phyloP scores from a whole-genome alignment of 805 yeast genomes.

The Zygotorulaspora danielsina region DNA sequence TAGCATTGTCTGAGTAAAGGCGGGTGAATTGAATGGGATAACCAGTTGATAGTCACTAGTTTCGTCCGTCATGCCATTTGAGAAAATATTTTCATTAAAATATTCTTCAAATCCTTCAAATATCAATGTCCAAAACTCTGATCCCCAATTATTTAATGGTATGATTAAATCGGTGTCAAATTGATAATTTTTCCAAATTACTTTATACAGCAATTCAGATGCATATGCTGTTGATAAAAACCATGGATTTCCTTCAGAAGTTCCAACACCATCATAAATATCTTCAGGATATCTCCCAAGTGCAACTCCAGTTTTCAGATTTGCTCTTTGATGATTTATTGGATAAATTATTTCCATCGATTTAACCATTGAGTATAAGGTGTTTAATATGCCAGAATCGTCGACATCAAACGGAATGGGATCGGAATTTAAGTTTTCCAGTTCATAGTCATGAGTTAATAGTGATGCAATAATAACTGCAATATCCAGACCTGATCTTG shows the following conservation, averaged over 20 bases:
- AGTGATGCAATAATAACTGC: conserved; percentile 53
- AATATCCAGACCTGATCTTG: conserved; percentile 71
- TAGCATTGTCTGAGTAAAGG: conserved; percentile 44
- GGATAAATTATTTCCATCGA: conserved; percentile 77
- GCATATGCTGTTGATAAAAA: conserved; percentile 73
- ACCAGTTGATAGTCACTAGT: conserved; percentile 16
- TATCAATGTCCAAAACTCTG: conserved; percentile 28
- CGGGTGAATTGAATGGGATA: conserved; percentile 35
- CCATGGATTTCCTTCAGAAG: conserved; percentile 90
- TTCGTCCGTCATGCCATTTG: not conserved
- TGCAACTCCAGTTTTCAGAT: conserved; percentile 49
- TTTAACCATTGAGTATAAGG: conserved; percentile 55
- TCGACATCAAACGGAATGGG: conserved; percentile 54
- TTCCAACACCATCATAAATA: conserved; percentile 68
- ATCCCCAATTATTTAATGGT: conserved; percentile 20
- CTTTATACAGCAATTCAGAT: conserved; percentile 55
- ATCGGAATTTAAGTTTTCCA: conserved; percentile 17
- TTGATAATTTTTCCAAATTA: conserved; percentile 44
- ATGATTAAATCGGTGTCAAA: conserved; percentile 44
- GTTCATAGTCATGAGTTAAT: conserved; percentile 45
- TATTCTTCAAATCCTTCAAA: conserved; percentile 16
- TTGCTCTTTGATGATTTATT: conserved; percentile 52
- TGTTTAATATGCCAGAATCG: conserved; percentile 55
- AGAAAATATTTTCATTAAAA: conserved; percentile 3
- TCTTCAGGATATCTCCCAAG: conserved; percentile 94